Base-by-base conservation (phyloP, 2,329 filamentous ascomycete genomes). In the Colletotrichum sp. region DNA sequence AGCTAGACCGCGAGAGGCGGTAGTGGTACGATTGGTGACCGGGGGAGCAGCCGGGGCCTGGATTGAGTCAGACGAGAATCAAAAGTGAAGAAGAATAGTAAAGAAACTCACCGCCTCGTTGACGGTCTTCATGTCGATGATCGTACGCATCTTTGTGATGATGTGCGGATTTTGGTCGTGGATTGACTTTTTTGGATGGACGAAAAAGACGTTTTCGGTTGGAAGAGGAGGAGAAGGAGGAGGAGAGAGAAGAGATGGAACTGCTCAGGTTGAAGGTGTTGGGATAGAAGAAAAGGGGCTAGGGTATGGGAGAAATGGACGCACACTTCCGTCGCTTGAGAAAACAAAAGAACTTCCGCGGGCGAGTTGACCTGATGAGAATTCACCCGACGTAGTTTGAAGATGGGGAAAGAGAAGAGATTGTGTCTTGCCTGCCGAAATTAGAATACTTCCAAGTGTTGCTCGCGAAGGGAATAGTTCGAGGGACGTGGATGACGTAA, bases 341-440 rank as follows among this genome's bases (percentile, higher is more conserved):
- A 48, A 48, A 48, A 12, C 0, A 48, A n/a, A 48, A 48, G 38
- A 48, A 9, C 0, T 48, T 48, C 12, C 38, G 38, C 3, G 0
- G 10, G 8, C n/a, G 43, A 48, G n/a, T 10, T 0, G n/a, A 48
- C 0, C 9, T 0, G 43, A 48, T 48, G 43, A 48, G 10, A 48
- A 1, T 21, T 21, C 43, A 48, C 43, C 43, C n/a, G 0, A 48
- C 6, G 10, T 13, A 48, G 0, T 5, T 8, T 13, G n/a, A 13
- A 48, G 43, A 48, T 0, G 43, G 0, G 43, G n/a, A 48, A 48
- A n/a, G 43, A 21, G n/a, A 10, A 21, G 43, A 52, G 43, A 52
- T 0, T 3, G 43, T 52, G 10, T 0, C 43, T 48, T 4, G 0
- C 9, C 9, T 48, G 38, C 38, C 18, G 18, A 48, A 12, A 1